These are phyloP conservation scores for Carex littledalei DNA, from an alignment of 176 grass and related monocot genomes.

Conservation along the genomic window DNA sequence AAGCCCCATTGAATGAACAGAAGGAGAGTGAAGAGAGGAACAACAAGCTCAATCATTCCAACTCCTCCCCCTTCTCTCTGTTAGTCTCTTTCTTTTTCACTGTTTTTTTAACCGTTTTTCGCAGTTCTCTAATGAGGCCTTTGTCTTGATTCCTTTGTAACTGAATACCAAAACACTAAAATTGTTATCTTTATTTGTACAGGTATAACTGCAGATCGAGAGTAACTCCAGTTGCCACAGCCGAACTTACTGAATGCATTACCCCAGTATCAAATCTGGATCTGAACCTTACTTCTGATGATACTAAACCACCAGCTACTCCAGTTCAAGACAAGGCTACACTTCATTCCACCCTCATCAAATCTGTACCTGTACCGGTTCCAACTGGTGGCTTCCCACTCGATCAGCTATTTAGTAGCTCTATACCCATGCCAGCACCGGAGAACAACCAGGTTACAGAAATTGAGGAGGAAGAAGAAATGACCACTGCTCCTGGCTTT, in stretches of 20 bases:
- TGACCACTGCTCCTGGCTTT: not conserved
- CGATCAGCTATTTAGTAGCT: slow-evolving; percentile 33
- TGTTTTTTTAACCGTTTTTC: not conserved
- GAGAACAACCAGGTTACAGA: slow-evolving; percentile 8
- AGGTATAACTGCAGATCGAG: slow-evolving; percentile 66
- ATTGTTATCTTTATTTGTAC: slow-evolving; percentile 14
- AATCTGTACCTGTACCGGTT: slow-evolving; percentile 57
- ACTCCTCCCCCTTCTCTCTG: slow-evolving; percentile 82
- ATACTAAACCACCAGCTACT: slow-evolving; percentile 21
- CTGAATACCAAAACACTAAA: not conserved
- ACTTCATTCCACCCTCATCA: slow-evolving; percentile 43
- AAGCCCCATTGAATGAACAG: not conserved
- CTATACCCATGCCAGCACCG: not conserved
- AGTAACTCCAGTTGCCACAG: slow-evolving; percentile 17
- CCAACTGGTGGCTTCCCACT: slow-evolving; percentile 55
- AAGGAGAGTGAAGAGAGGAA: slow-evolving; percentile 45
- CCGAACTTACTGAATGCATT: slow-evolving; percentile 27
- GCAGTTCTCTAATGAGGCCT: not conserved
- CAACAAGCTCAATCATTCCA: slow-evolving; percentile 71
- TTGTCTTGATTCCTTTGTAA: not conserved
- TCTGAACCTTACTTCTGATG: slow-evolving; percentile 13
- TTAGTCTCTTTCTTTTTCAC: slow-evolving; percentile 32
- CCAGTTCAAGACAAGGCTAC: slow-evolving; percentile 35
- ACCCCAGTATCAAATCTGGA: slow-evolving; percentile 33
- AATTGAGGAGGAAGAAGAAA: slow-evolving; percentile 13